Conservation (phyloP, 2,329 filamentous ascomycete genomes). For the Fusarium hostae region DNA sequence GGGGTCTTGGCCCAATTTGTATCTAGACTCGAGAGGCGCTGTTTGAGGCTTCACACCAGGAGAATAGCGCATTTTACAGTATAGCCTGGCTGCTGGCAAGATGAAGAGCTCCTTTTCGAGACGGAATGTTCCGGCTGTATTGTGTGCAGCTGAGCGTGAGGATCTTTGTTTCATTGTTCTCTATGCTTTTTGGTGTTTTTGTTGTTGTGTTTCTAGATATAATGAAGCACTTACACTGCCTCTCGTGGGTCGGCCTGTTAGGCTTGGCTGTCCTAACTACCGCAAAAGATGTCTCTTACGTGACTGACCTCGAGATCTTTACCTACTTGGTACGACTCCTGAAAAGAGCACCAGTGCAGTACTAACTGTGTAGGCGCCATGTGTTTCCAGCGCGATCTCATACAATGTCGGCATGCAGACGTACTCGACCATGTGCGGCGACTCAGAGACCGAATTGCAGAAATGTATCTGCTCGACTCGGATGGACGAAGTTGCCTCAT, state of each 20-base stretch:
- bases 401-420: slow-evolving; percentile 58
- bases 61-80: slow-evolving; percentile 19
- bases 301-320: slow-evolving; percentile 58
- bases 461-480: slow-evolving; percentile 64
- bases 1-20: slow-evolving; percentile 35
- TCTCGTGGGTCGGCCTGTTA: slow-evolving; percentile 15
- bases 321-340: slow-evolving; percentile 52
- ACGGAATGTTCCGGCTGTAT: slow-evolving; percentile 10
- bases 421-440: slow-evolving; percentile 53
- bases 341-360: neutral
- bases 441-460: slow-evolving; percentile 58
- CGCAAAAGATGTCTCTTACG: slow-evolving; percentile 52
- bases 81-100: slow-evolving; percentile 1
- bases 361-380: slow-evolving; percentile 57
- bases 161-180: slow-evolving; percentile 2
- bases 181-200: neutral
- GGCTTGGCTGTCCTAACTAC: slow-evolving; percentile 10
- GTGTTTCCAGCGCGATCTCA: slow-evolving; percentile 58
- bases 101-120: slow-evolving; percentile 7
- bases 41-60: slow-evolving; percentile 29
- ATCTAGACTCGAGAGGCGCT: slow-evolving; percentile 34
- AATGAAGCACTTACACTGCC: slow-evolving; percentile 39
- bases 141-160: slow-evolving; percentile 7
- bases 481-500: slow-evolving; percentile 51
- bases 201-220: neutral